Conservation (phyloP, 1,139 yeast species). For the Yamadazyma kanchanaburiensis region DNA sequence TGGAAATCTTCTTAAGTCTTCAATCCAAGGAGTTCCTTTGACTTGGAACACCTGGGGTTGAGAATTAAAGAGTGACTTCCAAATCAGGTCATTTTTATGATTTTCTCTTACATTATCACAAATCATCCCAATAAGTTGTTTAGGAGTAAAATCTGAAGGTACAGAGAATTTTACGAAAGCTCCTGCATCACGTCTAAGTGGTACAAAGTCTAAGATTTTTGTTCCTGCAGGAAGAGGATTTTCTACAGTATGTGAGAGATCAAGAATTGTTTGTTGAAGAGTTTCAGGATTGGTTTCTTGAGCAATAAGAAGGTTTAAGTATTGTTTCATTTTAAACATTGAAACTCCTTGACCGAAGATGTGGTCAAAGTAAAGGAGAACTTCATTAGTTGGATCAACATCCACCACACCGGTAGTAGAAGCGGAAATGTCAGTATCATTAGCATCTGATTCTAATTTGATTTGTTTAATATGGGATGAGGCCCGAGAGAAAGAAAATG, state of each 20-base stretch:
- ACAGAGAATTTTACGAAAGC: constrained; percentile 78
- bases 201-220: constrained; percentile 47
- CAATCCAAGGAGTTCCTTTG: constrained; percentile 94
- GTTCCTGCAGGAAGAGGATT: constrained; percentile 31
- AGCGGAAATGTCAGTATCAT: constrained; percentile 34
- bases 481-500: too few relatives aligned
- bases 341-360: constrained; percentile 31
- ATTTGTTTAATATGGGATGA: constrained; percentile 29
- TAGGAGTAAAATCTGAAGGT: constrained; percentile 47
- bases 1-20: constrained; percentile 79
- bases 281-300: constrained; percentile 12
- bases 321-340: constrained; percentile 19
- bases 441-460: constrained; percentile 29
- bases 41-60: constrained; percentile 58
- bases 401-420: constrained; percentile 44
- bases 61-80: constrained; percentile 19
- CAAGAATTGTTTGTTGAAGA: constrained; percentile 19
- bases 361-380: constrained; percentile 37
- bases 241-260: constrained; percentile 17
- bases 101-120: constrained; percentile 44
- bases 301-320: constrained; percentile 14
- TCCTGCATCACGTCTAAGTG: constrained; percentile 84
- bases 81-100: constrained; percentile 21
- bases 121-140: constrained; percentile 49
- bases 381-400: constrained; percentile 24